These are phyloP conservation scores for Cryptomeria japonica DNA, from an alignment of 75 land plant species.

Conservation along the genomic window DNA sequence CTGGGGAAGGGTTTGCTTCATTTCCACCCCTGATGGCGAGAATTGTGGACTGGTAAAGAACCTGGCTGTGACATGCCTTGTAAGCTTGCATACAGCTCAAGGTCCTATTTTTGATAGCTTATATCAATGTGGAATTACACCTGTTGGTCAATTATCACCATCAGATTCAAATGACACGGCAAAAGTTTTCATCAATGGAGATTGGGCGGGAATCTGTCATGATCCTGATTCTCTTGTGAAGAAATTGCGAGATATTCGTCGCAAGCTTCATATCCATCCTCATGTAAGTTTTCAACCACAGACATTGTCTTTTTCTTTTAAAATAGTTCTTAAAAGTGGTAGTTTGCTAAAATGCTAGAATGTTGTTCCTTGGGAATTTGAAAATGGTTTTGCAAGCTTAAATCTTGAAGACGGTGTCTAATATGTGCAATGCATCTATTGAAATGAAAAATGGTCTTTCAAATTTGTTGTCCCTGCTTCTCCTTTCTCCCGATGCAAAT, in stretches of 20 bases:
- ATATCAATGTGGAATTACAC: slow-evolving; percentile 48
- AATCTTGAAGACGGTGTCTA: background rate
- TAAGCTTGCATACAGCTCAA: slow-evolving; percentile 33
- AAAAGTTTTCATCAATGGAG: slow-evolving; percentile 81
- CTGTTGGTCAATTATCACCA: slow-evolving; percentile 35
- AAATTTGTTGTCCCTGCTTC: background rate
- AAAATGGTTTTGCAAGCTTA: background rate
- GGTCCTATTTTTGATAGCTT: slow-evolving; percentile 44
- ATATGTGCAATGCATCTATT: background rate
- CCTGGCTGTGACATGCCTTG: slow-evolving; percentile 73
- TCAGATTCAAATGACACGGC: slow-evolving; percentile 20
- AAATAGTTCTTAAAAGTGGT: background rate
- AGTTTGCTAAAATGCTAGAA: background rate
- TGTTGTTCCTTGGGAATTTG: background rate
- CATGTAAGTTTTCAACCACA: slow-evolving; percentile 30
- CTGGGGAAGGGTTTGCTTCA: slow-evolving; percentile 85
- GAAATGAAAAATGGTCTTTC: background rate
- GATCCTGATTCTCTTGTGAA: slow-evolving; percentile 44
- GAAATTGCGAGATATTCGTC: slow-evolving; percentile 48
- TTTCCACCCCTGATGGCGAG: slow-evolving; percentile 91
- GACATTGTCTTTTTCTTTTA: background rate
- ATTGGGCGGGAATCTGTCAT: slow-evolving; percentile 70
- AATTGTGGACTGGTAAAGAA: slow-evolving; percentile 94
- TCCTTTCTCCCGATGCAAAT: background rate
- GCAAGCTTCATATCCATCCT: slow-evolving; percentile 32